Evolutionary conservation across 2,329 filamentous ascomycete genomes (phyloP), one percentile per base, ranked within the genome.

Genomic region (Cadophora luteo-olivacea): DNA sequence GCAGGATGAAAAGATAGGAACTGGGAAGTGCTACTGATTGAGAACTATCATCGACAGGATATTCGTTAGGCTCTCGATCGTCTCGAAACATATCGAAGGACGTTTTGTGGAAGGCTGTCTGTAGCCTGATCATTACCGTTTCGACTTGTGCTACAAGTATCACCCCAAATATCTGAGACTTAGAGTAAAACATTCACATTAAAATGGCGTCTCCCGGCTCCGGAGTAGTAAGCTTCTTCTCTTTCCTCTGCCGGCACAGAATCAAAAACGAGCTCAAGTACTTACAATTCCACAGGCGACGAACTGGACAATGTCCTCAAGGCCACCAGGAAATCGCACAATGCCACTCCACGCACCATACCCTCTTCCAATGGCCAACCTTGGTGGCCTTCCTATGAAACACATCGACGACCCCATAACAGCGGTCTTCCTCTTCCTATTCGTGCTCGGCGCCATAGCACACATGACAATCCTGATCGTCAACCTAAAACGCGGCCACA

Each of bases 391-490:
- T 75, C 91, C 92, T 1, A 85, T 82, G 0, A 75, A 83, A 4
- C 70, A 76, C 2, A 80, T 91, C 70, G 92, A 94, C 77, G 83
- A 89, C 8, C 89, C 91, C 48, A 84, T 93, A 76, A 86, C 83
- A 69, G 83, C 85, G 64, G 84, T 92, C 67, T 86, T 94, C 70
- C 78, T 93, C 16, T 77, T 79, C 51, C 77, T 91, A 66, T 92
- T 89, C 78, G 68, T 86, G 41, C 48, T 75, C 58, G 83, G 81
- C n/a, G 89, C 86, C 8, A 80, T 78, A 19, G 72, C 81, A 67
- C 87, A 92, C 82, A 86, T 90, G 84, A 82, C 81, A 60, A 84
- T 91, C 60, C 83, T 89, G 66, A 82, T 83, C 69, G 73, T 81
- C 68, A 91, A 87, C 81, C 79, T 75, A 29, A 79, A 79, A 19